Conservation (phyloP, 2,329 filamentous ascomycete species). For the Magnaporthiopsis rhizophila region DNA sequence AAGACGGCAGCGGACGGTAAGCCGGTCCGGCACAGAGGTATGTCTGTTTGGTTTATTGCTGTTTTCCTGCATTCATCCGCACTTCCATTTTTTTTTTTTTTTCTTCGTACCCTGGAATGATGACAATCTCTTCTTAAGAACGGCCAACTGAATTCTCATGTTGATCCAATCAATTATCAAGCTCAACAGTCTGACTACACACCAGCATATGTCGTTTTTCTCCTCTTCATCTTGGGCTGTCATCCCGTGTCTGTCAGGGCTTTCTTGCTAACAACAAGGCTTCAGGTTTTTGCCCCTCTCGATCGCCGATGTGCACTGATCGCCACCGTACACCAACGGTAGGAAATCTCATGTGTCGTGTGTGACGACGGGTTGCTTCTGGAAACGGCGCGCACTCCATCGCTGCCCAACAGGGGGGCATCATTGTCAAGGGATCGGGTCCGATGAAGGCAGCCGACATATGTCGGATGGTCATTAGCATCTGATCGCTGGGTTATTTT, state of each 20-base stretch:
- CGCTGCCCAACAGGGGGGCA: neutral
- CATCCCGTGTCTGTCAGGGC: neutral
- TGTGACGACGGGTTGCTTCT: neutral
- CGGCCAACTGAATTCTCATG: conserved; percentile 18
- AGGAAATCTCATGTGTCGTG: neutral
- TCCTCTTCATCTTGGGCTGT: neutral
- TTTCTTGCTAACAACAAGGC: neutral
- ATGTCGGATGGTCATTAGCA: neutral
- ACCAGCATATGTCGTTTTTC: neutral
- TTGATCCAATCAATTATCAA: conserved; percentile 39
- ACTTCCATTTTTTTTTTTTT: neutral
- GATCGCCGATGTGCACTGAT: neutral
- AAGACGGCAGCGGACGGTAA: neutral
- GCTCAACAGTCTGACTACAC: conserved; percentile 35
- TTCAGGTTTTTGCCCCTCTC: neutral
- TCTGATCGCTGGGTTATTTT: neutral
- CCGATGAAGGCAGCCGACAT: neutral
- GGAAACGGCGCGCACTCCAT: neutral
- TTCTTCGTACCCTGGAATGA: conserved; percentile 9
- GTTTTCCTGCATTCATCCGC: neutral
- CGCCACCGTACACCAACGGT: too few species aligned
- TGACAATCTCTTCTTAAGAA: conserved; percentile 16
- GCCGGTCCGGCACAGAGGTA: neutral
- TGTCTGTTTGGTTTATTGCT: neutral
- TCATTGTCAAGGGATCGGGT: neutral